Evolutionary conservation across 139 green algal genomes (phyloP).

Genomic region (Chlamydomonas schloesseri): DNA sequence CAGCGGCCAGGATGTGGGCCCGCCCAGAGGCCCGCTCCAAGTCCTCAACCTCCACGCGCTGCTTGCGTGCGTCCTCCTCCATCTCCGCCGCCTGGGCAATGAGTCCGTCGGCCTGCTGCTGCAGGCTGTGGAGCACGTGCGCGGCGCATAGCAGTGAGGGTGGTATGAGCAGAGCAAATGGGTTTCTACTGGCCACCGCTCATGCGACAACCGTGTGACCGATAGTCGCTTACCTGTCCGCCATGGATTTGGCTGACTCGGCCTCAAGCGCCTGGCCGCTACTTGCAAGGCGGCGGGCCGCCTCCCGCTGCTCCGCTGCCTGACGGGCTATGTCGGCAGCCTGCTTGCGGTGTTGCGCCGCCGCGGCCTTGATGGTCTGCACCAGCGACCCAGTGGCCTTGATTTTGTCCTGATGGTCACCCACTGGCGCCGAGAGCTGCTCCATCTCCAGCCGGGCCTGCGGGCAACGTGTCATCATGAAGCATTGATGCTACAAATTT

Average conservation of each 20-base stretch:
- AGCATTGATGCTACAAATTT: no score
- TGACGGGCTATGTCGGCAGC: neutral
- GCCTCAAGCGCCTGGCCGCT: slow-evolving; percentile 1
- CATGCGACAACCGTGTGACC: no score
- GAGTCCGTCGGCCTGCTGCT: slow-evolving; percentile 28
- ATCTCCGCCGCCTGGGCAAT: neutral
- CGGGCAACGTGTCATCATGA: no score
- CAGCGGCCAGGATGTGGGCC: neutral
- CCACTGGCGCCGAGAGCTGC: neutral
- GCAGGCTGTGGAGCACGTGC: slow-evolving; percentile 5
- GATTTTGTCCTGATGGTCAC: neutral
- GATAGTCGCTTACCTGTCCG: slow-evolving; percentile 38
- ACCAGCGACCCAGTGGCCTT: neutral
- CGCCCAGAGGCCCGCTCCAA: neutral
- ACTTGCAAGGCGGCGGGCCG: neutral
- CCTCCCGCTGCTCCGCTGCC: slow-evolving; percentile 6
- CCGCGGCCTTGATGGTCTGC: slow-evolving; percentile 2
- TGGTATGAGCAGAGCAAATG: no score
- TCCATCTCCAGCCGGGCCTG: slow-evolving; percentile 3
- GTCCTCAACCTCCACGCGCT: neutral
- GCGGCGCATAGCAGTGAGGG: neutral
- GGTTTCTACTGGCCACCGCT: no score
- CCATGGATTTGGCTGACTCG: neutral
- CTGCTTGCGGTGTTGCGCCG: slow-evolving; percentile 11
- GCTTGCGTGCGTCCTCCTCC: slow-evolving; percentile 8